Evolutionary conservation across 108 stramenopile genomes (phyloP).

Genomic region (Aurantiochytrium sp.): DNA sequence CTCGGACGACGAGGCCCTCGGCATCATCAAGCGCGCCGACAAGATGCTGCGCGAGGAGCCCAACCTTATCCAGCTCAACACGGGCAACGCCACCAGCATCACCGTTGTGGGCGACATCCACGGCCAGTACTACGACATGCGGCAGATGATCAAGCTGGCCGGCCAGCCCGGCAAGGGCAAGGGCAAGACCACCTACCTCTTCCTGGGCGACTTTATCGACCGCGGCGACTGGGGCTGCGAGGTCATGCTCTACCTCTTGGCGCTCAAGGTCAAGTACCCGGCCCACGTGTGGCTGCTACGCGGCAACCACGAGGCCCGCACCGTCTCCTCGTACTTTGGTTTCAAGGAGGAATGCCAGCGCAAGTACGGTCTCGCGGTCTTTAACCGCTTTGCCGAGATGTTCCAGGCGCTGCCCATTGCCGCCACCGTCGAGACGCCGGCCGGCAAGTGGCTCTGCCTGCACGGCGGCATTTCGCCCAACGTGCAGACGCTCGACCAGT

Average conservation of each 20-base stretch:
- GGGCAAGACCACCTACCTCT: slow-evolving; percentile 55
- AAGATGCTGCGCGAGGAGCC: slow-evolving; percentile 40
- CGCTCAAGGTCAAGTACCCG: slow-evolving; percentile 49
- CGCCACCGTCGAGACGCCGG: slow-evolving; percentile 45
- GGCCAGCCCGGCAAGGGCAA: slow-evolving; percentile 39
- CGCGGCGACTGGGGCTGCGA: slow-evolving; percentile 51
- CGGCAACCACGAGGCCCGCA: slow-evolving; percentile 45
- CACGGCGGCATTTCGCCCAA: slow-evolving; percentile 50
- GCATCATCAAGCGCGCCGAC: slow-evolving; percentile 41
- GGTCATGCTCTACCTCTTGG: slow-evolving; percentile 48
- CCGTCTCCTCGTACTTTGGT: slow-evolving; percentile 54
- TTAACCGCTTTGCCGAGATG: slow-evolving; percentile 49
- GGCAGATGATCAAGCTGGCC: slow-evolving; percentile 41
- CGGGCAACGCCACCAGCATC: slow-evolving; percentile 36
- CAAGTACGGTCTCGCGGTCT: slow-evolving; percentile 55
- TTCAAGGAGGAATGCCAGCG: slow-evolving; percentile 59
- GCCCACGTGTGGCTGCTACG: slow-evolving; percentile 46
- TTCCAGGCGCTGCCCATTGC: slow-evolving; percentile 55
- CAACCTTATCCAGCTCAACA: slow-evolving; percentile 44
- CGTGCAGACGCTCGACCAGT: slow-evolving; percentile 44
- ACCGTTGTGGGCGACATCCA: slow-evolving; percentile 57
- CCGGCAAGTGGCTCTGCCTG: slow-evolving; percentile 43
- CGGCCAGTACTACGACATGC: slow-evolving; percentile 56
- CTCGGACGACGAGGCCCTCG: slow-evolving; percentile 41
- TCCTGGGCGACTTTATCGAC: slow-evolving; percentile 64